Conservation (phyloP, 179 eudicot species). For the Pouteria campechiana region DNA sequence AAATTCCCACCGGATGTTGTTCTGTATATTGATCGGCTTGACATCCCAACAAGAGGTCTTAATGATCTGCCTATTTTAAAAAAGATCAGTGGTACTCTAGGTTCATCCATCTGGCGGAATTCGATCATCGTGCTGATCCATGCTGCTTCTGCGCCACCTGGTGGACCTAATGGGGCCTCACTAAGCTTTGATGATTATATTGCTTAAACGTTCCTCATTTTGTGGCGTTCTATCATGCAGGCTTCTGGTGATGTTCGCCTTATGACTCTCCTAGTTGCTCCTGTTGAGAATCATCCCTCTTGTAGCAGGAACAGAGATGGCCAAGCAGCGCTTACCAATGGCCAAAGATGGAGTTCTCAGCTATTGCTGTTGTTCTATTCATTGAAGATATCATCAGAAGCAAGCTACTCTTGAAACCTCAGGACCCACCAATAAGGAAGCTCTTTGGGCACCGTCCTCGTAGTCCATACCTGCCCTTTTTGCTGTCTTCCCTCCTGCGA, state of each 20-base stretch:
- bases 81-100: slow-evolving; percentile 62
- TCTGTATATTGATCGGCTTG: slow-evolving; percentile 84
- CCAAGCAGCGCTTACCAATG: slow-evolving; percentile 85
- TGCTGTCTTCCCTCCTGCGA: slow-evolving; percentile 81
- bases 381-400: slow-evolving; percentile 76
- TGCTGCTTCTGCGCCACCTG: slow-evolving; percentile 96
- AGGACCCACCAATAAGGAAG: slow-evolving; percentile 65
- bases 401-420: slow-evolving; percentile 54
- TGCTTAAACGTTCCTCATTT: slow-evolving; percentile 72
- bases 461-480: slow-evolving; percentile 69
- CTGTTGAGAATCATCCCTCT: slow-evolving; percentile 83
- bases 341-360: slow-evolving; percentile 92
- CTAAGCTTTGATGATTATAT: slow-evolving; percentile 81
- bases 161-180: slow-evolving; percentile 84
- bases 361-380: slow-evolving; percentile 73
- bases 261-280: slow-evolving; percentile 82
- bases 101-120: slow-evolving; percentile 69
- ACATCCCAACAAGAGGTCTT: slow-evolving; percentile 77
- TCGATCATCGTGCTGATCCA: slow-evolving; percentile 82
- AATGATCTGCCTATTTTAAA: slow-evolving; percentile 74
- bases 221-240: slow-evolving; percentile 87
- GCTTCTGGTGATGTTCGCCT: slow-evolving; percentile 82
- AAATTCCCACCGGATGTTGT: slow-evolving; percentile 66
- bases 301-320: slow-evolving; percentile 91
- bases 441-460: slow-evolving; percentile 78